Percentiles rank a stretch among this genome's conserved stretches.
phyloP scores from a whole-genome alignment of 1,139 yeast species.

The Geotrichum australiense region DNA sequence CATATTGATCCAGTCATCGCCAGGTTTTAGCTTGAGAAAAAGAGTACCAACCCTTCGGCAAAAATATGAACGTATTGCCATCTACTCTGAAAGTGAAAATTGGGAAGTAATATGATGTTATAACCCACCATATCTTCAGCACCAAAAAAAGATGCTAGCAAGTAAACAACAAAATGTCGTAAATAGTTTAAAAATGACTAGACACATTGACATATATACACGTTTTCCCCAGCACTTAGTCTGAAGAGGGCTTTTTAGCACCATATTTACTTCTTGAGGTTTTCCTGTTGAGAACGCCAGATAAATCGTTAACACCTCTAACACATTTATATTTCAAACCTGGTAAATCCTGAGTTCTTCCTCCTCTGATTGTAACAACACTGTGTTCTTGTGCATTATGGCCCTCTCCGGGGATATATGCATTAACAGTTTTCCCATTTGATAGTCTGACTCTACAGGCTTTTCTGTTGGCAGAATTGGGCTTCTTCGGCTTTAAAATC shows the following conservation, averaged over 20 bases:
- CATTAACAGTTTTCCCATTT: conserved; percentile 82
- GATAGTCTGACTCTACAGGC: conserved; percentile 92
- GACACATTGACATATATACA: background rate
- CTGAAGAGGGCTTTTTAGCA: conserved; percentile 69
- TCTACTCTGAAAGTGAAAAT: background rate
- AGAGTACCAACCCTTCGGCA: no score
- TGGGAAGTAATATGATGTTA: background rate
- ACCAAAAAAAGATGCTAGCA: no score
- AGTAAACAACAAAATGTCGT: no score
- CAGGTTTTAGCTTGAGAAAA: no score
- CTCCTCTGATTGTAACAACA: conserved; percentile 93
- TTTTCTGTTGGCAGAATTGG: conserved; percentile 96
- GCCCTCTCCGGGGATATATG: conserved; percentile 97
- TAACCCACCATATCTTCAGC: background rate
- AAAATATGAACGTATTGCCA: background rate
- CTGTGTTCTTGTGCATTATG: conserved; percentile 98
- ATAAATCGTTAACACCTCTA: conserved; percentile 89
- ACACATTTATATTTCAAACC: conserved; percentile 95
- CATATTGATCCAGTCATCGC: no score
- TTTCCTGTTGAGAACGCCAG: conserved; percentile 90
- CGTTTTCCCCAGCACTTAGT: background rate
- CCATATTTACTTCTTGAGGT: conserved; percentile 92
- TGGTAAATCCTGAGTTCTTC: conserved; percentile 95
- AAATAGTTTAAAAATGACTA: background rate
- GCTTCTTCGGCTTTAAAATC: conserved; percentile 95